Conservation (phyloP, 192 early-diverging fungal genomes). For the Backusella circina region DNA sequence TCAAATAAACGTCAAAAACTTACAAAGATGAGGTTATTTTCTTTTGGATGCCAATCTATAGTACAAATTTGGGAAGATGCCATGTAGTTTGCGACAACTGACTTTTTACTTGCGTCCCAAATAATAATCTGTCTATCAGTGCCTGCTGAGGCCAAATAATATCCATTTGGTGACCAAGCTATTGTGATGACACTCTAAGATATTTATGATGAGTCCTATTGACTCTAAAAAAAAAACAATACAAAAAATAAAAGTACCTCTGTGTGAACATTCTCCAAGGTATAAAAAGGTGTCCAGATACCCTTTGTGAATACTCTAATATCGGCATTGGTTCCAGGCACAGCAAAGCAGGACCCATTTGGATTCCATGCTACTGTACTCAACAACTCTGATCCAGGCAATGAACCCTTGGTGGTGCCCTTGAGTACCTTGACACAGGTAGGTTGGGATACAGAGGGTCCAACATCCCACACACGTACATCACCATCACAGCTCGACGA, state of each 20-base stretch:
- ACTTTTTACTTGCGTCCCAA: conserved; percentile 61
- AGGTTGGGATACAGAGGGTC: conserved; percentile 30
- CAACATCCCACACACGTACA: conserved; percentile 63
- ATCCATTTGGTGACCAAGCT: conserved; percentile 64
- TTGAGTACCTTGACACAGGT: conserved; percentile 39
- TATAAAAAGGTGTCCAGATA: conserved; percentile 29
- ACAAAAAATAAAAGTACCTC: background rate
- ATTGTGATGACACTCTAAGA: conserved; percentile 39
- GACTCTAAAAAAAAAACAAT: background rate
- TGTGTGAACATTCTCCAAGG: conserved; percentile 11
- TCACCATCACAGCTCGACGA: conserved; percentile 62
- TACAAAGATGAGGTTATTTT: conserved; percentile 62
- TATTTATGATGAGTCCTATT: background rate
- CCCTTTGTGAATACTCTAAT: conserved; percentile 10
- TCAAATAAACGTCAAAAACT: background rate
- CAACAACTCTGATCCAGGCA: conserved; percentile 39
- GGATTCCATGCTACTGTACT: conserved; percentile 61
- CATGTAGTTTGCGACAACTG: conserved; percentile 37
- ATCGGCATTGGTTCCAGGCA: conserved; percentile 49
- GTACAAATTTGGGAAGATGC: conserved; percentile 43
- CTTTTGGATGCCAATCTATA: conserved; percentile 64
- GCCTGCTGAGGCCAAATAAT: conserved; percentile 52
- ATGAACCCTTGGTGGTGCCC: conserved; percentile 30
- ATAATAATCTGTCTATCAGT: conserved; percentile 48
- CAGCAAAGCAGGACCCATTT: conserved; percentile 52